Evolutionary conservation across 2,329 filamentous ascomycete genomes (phyloP).

Genomic region (Elsinoe perseae): DNA sequence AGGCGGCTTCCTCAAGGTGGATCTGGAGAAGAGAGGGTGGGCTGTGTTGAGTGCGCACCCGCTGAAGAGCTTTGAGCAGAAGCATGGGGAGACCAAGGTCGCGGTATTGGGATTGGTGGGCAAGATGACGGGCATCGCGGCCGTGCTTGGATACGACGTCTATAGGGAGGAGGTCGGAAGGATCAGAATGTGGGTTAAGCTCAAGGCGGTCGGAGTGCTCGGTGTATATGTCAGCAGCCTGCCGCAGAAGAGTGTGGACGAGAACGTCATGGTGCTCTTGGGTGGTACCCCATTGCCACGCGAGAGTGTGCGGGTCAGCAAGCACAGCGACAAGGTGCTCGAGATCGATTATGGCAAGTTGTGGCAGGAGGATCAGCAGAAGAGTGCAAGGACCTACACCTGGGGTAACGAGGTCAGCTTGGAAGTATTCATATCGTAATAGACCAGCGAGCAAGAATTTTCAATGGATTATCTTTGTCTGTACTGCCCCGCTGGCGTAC

Average conservation of each 20-base stretch:
- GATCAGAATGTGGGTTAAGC: slow-evolving; percentile 56
- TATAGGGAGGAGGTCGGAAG: slow-evolving; percentile 52
- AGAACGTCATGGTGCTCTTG: slow-evolving; percentile 48
- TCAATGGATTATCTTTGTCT: not conserved
- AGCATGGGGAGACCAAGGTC: slow-evolving; percentile 32
- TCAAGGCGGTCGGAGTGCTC: slow-evolving; percentile 73
- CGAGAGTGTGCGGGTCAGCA: slow-evolving; percentile 46
- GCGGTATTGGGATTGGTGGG: slow-evolving; percentile 65
- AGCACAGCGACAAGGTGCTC: slow-evolving; percentile 51
- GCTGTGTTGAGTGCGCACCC: slow-evolving; percentile 75
- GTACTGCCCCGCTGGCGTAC: not conserved
- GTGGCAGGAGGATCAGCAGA: slow-evolving; percentile 65
- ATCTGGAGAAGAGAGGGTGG: slow-evolving; percentile 45
- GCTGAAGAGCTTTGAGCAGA: slow-evolving; percentile 30
- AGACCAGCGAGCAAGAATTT: not conserved
- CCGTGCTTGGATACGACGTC: slow-evolving; percentile 57
- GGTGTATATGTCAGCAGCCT: slow-evolving; percentile 74
- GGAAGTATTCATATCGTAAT: slow-evolving; percentile 46
- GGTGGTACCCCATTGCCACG: slow-evolving; percentile 61
- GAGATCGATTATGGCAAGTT: slow-evolving; percentile 69
- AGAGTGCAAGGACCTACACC: slow-evolving; percentile 40
- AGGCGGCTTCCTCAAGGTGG: slow-evolving; percentile 51
- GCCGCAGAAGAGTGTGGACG: slow-evolving; percentile 38
- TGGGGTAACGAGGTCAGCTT: slow-evolving; percentile 77
- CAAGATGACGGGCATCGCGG: slow-evolving; percentile 86